Conservation (phyloP, 495 filamentous ascomycete species). For the Aspergillus avenaceus region DNA sequence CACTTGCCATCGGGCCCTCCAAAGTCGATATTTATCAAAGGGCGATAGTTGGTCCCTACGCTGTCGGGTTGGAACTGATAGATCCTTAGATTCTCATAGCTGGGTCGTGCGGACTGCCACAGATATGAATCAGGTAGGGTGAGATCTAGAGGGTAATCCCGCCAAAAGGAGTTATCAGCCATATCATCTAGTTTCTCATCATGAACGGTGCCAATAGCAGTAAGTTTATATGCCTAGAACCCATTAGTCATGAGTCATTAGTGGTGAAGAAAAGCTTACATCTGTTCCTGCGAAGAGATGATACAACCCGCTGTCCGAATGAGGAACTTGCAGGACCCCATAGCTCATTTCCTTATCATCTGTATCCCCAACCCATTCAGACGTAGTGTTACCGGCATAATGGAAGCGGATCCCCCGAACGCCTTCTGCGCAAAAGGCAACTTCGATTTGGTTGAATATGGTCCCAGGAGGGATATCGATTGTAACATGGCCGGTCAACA, state of each 20-base stretch:
- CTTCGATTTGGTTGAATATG: neutral
- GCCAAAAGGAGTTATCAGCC: neutral
- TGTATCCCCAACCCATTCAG: neutral
- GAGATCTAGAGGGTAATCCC: neutral
- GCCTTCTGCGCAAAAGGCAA: neutral
- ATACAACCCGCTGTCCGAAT: neutral
- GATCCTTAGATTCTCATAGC: neutral
- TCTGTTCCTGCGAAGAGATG: neutral
- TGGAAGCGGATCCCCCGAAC: neutral
- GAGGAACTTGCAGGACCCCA: neutral
- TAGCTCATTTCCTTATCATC: neutral
- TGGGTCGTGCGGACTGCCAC: neutral
- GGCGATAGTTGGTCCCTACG: neutral
- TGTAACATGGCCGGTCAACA: neutral
- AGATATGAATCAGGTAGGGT: neutral
- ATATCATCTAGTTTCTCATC: neutral
- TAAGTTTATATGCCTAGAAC: neutral
- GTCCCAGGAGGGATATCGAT: neutral
- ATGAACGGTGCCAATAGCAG: neutral
- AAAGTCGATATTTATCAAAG: neutral
- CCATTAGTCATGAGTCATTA: neutral
- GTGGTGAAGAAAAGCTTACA: neutral
- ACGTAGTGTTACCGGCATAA: neutral
- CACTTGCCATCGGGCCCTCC: neutral
- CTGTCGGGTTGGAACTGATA: neutral